Conservation (phyloP, 208 protist genomes). For the Trypanosomatidae sp. region DNA sequence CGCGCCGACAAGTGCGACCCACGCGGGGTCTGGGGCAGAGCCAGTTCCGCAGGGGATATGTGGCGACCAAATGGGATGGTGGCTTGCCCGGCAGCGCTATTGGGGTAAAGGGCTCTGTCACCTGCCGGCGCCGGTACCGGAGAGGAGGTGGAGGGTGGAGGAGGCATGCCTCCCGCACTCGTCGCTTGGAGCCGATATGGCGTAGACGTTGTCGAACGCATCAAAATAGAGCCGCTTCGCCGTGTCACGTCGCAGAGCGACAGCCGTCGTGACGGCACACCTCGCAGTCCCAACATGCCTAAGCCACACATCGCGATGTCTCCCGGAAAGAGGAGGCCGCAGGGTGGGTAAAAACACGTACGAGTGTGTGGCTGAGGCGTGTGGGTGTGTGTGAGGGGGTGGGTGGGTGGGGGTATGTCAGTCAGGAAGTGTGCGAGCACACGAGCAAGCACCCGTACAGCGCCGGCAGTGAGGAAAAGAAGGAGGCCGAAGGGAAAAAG, state of each 20-base stretch:
- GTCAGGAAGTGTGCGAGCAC: background rate
- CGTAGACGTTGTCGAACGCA: background rate
- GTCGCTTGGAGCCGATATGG: constrained; percentile 13
- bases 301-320: background rate
- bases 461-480: background rate
- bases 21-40: constrained; percentile 62
- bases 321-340: background rate
- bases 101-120: constrained; percentile 15
- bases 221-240: background rate
- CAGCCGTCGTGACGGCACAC: background rate
- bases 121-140: constrained; percentile 13
- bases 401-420: background rate
- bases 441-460: background rate
- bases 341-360: background rate
- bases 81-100: constrained; percentile 23
- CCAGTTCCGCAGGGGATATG: constrained; percentile 62
- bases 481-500: background rate
- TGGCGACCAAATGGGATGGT: constrained; percentile 18
- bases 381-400: background rate
- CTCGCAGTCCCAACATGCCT: background rate
- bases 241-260: background rate
- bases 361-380: background rate
- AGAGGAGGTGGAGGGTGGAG: constrained; percentile 7
- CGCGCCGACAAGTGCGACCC: constrained; percentile 84
- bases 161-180: constrained; percentile 4